Conservation (phyloP, 768 basidiomycete species). For the Baorangia bicolor region DNA sequence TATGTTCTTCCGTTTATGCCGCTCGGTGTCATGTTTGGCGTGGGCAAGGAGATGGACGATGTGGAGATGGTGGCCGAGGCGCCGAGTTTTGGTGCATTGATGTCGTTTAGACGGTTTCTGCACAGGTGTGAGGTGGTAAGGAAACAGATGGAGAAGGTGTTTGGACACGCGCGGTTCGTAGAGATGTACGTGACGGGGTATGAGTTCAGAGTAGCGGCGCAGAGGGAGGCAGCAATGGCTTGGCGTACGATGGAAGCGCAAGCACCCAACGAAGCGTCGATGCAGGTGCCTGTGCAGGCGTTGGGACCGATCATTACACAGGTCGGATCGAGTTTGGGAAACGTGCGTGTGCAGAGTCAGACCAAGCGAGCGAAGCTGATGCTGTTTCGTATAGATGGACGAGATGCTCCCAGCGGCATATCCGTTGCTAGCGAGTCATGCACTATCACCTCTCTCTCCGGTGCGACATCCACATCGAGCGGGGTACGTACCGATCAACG, state of each 20-base stretch:
- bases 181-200: neutral
- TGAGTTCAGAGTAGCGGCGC: neutral
- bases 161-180: neutral
- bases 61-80: neutral
- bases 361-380: neutral
- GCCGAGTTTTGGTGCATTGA: neutral
- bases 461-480: too few species aligned
- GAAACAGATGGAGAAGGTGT: neutral
- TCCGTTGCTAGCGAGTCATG: neutral
- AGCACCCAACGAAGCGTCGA: neutral
- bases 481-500: too few species aligned
- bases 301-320: neutral
- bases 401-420: neutral
- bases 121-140: neutral
- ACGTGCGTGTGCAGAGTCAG: neutral
- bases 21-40: too few species aligned
- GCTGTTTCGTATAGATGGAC: neutral
- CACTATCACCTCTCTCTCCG: too few species aligned
- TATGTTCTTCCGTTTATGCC: neutral
- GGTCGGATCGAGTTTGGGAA: neutral
- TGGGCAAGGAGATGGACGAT: neutral
- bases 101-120: neutral
- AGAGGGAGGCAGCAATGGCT: neutral
- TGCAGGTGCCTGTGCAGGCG: neutral
- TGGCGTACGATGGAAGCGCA: neutral